These are phyloP conservation scores for Hypoxylon rubiginosum DNA, from an alignment of 2,329 filamentous ascomycete species.

Conservation along the genomic window DNA sequence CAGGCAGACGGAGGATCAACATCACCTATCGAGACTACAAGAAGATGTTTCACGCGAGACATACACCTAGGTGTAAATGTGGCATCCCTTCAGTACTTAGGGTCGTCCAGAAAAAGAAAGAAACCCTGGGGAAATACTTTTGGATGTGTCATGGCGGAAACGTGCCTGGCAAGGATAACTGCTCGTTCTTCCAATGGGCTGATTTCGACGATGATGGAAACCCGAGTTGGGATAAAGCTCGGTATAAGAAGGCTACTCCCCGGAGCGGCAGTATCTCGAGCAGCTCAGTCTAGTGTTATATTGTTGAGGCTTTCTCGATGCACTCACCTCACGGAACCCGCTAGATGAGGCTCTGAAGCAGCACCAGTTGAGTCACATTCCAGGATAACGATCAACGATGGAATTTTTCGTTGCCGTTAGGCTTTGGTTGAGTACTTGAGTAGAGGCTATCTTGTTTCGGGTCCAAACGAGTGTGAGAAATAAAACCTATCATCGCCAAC, in stretches of 20 bases:
- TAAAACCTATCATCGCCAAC: neutral
- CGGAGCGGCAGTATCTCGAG: neutral
- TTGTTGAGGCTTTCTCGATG: neutral
- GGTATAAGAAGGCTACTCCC: constrained; percentile 44
- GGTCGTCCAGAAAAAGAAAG: constrained; percentile 83
- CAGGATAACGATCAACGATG: neutral
- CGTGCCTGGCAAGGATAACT: constrained; percentile 76
- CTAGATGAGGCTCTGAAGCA: neutral
- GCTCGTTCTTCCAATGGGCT: constrained; percentile 87
- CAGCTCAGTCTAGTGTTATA: neutral
- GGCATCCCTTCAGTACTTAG: constrained; percentile 76
- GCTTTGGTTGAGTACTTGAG: neutral
- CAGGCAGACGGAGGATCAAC: constrained; percentile 87
- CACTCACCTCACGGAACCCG: neutral
- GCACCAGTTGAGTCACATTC: neutral
- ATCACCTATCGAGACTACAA: constrained; percentile 94
- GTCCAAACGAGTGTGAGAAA: constrained; percentile 3
- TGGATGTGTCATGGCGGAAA: constrained; percentile 92
- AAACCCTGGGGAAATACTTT: constrained; percentile 85
- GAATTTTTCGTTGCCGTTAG: neutral
- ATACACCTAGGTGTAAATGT: constrained; percentile 84
- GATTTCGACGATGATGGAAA: constrained; percentile 89
- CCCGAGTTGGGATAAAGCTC: constrained; percentile 70
- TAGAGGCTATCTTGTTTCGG: constrained; percentile 1
- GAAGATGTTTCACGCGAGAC: constrained; percentile 78